Evolutionary conservation across 768 basidiomycete species (phyloP), one percentile per base, ranked within the genome.

Genomic region (Macrolepiota dolichaula): DNA sequence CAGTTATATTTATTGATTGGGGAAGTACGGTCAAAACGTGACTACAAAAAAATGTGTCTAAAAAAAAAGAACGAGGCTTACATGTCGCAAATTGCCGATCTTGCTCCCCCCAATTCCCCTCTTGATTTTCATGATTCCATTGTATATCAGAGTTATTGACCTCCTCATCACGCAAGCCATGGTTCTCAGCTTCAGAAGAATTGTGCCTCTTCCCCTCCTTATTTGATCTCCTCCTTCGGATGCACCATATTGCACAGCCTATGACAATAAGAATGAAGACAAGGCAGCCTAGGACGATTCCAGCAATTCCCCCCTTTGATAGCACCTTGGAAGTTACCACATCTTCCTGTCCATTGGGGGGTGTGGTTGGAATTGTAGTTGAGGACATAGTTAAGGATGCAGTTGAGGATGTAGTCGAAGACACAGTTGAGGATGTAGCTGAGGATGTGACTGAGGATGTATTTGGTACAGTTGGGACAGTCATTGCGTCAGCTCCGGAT

Each of bases 221-320:
- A 51, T 50, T 32, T n/a, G 54, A 67, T 24, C 46, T 61, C 25
- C 64, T 62, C 24, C 70, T 70, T 19, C 69, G 65, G 2, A 57
- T 35, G 49, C 61, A 70, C 24, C 71, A 52, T 19, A 72, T 53
- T 37, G 68, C 54, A 50, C 71, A 57, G 17, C 63, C 51, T 6
- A 63, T 53, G 5, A 63, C 36, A 6, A 59, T 57, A 15, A 65
- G 61, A 15, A 73, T 22, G 24, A 69, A 60, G 36, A 66, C 51
- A 35, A 76, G 51, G 10, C 66, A 65, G 22, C 71, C 73, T 38
- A 75, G 29, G 12, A 73, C 64, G 24, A 64, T 69, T n/a, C 76
- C 76, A 7, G 70, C 66, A 29, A 78, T 72, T 12, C 63, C 64
- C 11, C 71, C 74, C 46, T 66, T 59, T 32, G 64, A 59, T 37